These are phyloP conservation scores for Apium graveolens DNA, from an alignment of 129 eudicot species.

Conservation along the genomic window DNA sequence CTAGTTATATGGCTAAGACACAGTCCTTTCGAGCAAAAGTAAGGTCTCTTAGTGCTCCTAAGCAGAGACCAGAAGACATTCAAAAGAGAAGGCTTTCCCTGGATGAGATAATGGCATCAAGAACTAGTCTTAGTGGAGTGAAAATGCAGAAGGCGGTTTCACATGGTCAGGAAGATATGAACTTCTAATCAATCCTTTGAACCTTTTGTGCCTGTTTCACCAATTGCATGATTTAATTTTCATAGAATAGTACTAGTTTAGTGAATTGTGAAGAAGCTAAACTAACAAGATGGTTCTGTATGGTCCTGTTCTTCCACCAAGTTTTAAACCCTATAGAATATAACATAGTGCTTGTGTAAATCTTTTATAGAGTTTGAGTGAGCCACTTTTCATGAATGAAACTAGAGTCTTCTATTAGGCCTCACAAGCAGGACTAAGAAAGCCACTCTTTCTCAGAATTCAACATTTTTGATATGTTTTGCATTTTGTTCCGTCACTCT, in stretches of 20 bases:
- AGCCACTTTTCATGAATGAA: conserved; percentile 11
- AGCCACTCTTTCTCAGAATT: no score
- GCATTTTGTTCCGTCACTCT: no score
- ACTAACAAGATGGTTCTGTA: conserved; percentile 27
- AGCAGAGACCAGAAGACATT: conserved; percentile 67
- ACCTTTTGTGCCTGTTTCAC: conserved; percentile 20
- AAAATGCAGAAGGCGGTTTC: conserved; percentile 63
- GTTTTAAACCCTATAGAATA: conserved; percentile 14
- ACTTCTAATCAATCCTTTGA: not conserved
- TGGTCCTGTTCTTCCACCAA: conserved; percentile 7
- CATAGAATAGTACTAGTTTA: not conserved
- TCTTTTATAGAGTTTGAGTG: conserved; percentile 20
- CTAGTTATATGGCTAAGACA: conserved; percentile 80
- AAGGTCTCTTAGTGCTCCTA: conserved; percentile 88
- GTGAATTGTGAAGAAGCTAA: conserved; percentile 25
- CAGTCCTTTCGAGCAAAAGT: conserved; percentile 75
- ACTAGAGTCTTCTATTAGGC: not conserved
- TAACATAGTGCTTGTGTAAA: conserved; percentile 39
- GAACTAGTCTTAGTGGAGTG: conserved; percentile 75
- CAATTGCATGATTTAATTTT: not conserved
- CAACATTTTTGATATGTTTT: no score
- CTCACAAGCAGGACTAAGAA: no score
- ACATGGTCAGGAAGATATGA: conserved; percentile 48
- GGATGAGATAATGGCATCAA: conserved; percentile 72
- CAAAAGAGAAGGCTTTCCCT: conserved; percentile 64